These are phyloP conservation scores for Botrytis tulipae DNA, from an alignment of 2,329 filamentous ascomycete genomes.

Conservation along the genomic window DNA sequence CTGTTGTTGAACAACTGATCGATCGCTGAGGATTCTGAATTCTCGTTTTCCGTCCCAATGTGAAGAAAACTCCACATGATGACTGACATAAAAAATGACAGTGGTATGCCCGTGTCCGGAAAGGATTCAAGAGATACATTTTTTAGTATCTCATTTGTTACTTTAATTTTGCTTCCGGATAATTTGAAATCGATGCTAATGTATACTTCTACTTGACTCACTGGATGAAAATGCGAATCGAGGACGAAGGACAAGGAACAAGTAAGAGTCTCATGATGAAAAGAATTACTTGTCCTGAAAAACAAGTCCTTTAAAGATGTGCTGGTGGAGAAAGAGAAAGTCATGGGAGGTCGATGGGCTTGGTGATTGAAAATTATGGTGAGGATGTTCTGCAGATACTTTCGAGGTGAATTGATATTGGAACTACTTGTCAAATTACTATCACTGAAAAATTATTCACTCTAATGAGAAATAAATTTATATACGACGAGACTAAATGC, in stretches of 20 bases:
- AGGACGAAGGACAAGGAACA: not conserved
- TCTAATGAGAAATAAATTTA: no score
- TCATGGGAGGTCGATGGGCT: no score
- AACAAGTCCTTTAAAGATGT: not conserved
- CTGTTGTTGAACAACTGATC: not conserved
- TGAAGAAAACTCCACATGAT: not conserved
- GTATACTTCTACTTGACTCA: not conserved
- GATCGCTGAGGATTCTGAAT: not conserved
- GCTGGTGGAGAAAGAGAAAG: not conserved
- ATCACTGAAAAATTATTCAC: no score
- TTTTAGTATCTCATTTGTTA: not conserved
- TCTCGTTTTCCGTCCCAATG: not conserved
- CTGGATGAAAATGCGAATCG: not conserved
- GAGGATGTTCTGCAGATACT: not conserved
- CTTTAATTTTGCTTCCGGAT: not conserved
- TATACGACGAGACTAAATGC: not conserved
- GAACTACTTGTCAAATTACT: no score
- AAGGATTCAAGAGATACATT: rapidly evolving
- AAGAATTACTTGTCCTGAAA: not conserved
- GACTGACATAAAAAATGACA: not conserved
- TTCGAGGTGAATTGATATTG: not conserved
- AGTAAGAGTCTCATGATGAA: not conserved
- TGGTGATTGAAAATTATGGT: not conserved
- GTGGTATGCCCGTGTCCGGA: not conserved
- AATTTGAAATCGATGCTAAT: not conserved